phyloP scores from a whole-genome alignment of 2,329 filamentous ascomycete genomes.

The Beauveria caledonica region DNA sequence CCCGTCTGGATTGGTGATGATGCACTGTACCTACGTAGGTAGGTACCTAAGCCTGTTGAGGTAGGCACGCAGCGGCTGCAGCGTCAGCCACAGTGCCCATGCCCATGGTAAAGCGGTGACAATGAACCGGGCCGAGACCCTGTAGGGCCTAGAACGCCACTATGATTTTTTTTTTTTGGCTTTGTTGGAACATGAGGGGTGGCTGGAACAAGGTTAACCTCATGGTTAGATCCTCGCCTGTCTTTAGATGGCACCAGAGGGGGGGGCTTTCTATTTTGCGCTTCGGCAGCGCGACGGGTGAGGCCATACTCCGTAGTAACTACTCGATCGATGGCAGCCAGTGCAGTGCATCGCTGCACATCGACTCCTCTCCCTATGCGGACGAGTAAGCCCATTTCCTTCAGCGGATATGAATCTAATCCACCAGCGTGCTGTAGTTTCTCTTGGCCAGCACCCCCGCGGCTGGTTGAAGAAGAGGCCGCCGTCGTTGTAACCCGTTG shows the following conservation, averaged over 20 bases:
- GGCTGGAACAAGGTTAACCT: conserved; percentile 11
- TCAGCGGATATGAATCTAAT: background rate
- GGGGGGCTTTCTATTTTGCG: background rate
- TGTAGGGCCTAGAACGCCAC: conserved; percentile 1
- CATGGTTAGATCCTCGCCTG: conserved; percentile 10
- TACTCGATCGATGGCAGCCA: background rate
- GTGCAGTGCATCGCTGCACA: background rate
- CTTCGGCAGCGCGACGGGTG: too few species aligned
- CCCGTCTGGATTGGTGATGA: background rate
- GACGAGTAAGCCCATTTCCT: background rate
- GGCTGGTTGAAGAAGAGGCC: background rate
- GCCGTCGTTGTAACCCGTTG: background rate
- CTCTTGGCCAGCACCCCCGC: background rate
- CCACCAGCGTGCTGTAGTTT: background rate
- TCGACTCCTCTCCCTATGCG: too few species aligned
- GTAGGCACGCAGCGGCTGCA: background rate
- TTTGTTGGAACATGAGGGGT: background rate
- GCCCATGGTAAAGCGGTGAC: conserved; percentile 2
- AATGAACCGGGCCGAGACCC: background rate
- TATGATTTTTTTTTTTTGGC: background rate
- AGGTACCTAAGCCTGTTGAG: too few species aligned
- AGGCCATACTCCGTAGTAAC: too few species aligned
- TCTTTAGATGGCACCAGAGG: background rate
- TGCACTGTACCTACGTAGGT: too few species aligned
- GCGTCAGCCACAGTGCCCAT: background rate